Percentiles rank a stretch among this genome's conserved stretches.
Evolutionary conservation across 2,329 filamentous ascomycete genomes (phyloP).

Genomic region (Pseudopithomyces maydicus): DNA sequence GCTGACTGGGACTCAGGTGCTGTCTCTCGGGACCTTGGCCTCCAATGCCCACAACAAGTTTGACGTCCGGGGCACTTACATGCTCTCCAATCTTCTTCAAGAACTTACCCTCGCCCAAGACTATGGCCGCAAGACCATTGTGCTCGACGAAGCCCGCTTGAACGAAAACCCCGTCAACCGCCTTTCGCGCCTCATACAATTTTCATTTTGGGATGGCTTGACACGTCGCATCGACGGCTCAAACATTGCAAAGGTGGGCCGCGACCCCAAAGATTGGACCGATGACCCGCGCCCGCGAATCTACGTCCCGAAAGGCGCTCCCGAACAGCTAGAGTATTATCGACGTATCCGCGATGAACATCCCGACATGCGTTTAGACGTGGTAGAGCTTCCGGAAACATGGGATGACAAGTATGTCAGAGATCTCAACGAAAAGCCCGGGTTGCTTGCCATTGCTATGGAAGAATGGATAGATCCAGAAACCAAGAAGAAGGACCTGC

Average conservation of each 20-base stretch:
- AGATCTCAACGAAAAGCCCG: slow-evolving; percentile 84
- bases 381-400: slow-evolving; percentile 73
- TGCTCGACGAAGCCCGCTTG: slow-evolving; percentile 86
- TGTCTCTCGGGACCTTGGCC: slow-evolving; percentile 81
- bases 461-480: slow-evolving; percentile 70
- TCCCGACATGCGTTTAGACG: slow-evolving; percentile 86
- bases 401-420: slow-evolving; percentile 79
- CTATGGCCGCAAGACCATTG: slow-evolving; percentile 84
- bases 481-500: slow-evolving; percentile 72
- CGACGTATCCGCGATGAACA: slow-evolving; percentile 74
- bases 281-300: slow-evolving; percentile 86
- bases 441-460: slow-evolving; percentile 88
- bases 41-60: slow-evolving; percentile 87
- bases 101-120: slow-evolving; percentile 92
- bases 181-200: slow-evolving; percentile 81
- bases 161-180: slow-evolving; percentile 95
- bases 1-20: slow-evolving; percentile 60
- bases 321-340: slow-evolving; percentile 91
- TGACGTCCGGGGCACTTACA: slow-evolving; percentile 94
- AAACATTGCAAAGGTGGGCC: slow-evolving; percentile 82
- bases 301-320: slow-evolving; percentile 83
- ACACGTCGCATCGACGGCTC: slow-evolving; percentile 89
- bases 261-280: slow-evolving; percentile 96
- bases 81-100: slow-evolving; percentile 94
- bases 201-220: slow-evolving; percentile 90